A percentile compares a stretch with the other conserved stretches of the same genome.
phyloP scores from a whole-genome alignment of 805 yeast species.

The Lipomyces spencermartinsiae region DNA sequence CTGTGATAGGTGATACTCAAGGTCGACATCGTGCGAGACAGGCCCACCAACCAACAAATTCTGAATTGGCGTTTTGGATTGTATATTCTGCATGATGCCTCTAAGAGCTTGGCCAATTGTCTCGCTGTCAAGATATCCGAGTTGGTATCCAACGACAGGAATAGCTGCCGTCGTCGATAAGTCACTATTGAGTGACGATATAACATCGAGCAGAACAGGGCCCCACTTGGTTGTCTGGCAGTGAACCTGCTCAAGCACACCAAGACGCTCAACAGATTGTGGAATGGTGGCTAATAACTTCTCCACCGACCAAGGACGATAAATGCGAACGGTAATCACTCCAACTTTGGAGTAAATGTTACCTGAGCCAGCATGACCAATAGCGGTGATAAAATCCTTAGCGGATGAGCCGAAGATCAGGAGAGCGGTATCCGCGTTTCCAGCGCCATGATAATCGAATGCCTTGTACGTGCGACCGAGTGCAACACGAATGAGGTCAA shows the following conservation, averaged over 20 bases:
- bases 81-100: conserved; percentile 59
- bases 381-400: conserved; percentile 52
- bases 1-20: conserved; percentile 29
- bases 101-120: conserved; percentile 54
- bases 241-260: conserved; percentile 70
- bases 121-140: conserved; percentile 51
- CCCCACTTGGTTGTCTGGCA: conserved; percentile 56
- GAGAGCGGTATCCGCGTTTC: conserved; percentile 56
- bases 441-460: conserved; percentile 53
- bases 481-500: conserved; percentile 46
- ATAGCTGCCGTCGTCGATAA: conserved; percentile 35
- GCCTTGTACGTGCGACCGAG: conserved; percentile 49
- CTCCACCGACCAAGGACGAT: conserved; percentile 72
- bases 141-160: conserved; percentile 60
- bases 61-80: conserved; percentile 63
- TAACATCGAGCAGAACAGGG: conserved; percentile 77
- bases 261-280: conserved; percentile 58
- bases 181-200: conserved; percentile 56
- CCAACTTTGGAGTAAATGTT: conserved; percentile 51
- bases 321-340: conserved; percentile 64
- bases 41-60: conserved; percentile 62
- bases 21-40: conserved; percentile 40
- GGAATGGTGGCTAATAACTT: conserved; percentile 61
- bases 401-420: conserved; percentile 69
- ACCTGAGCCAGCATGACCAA: conserved; percentile 41